phyloP scores from a whole-genome alignment of 108 stramenopile species.

The Cyclotella kingstonii region DNA sequence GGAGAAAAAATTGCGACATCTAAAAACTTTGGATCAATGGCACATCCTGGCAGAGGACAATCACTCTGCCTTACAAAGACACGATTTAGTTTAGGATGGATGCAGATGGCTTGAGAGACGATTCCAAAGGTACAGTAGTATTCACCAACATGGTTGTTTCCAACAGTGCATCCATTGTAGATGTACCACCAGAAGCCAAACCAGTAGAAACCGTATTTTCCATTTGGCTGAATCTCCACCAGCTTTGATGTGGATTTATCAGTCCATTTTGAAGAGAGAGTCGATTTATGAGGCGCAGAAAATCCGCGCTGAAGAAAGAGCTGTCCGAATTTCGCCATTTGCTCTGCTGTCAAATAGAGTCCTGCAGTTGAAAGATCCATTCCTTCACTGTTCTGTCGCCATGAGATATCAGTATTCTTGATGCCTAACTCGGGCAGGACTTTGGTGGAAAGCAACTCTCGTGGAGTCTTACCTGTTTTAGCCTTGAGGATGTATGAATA shows the following conservation, averaged over 20 bases:
- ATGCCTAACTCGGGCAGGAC: slow-evolving; percentile 15
- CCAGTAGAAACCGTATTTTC: background rate
- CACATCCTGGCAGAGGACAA: background rate
- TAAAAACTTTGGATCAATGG: too few species aligned
- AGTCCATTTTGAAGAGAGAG: background rate
- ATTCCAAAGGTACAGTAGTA: slow-evolving; percentile 10
- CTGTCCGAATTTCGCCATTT: slow-evolving; percentile 25
- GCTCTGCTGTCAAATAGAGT: slow-evolving; percentile 7
- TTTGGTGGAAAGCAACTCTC: slow-evolving; percentile 3
- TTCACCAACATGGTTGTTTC: background rate
- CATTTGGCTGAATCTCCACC: background rate
- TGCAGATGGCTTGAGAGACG: slow-evolving; percentile 3
- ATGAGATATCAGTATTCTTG: slow-evolving; percentile 1
- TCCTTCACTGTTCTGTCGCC: slow-evolving; percentile 15
- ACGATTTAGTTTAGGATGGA: slow-evolving; percentile 2
- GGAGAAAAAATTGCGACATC: too few species aligned
- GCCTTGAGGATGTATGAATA: slow-evolving; percentile 11
- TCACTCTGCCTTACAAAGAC: slow-evolving; percentile 13
- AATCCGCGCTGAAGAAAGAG: slow-evolving; percentile 15
- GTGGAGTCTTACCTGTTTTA: slow-evolving; percentile 7
- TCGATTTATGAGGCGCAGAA: slow-evolving; percentile 1
- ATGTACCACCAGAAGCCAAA: slow-evolving; percentile 11
- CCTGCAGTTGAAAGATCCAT: slow-evolving; percentile 2
- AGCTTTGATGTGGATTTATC: background rate
- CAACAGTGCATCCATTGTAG: slow-evolving; percentile 1